These are phyloP conservation scores for Scutellaria barbata DNA, from an alignment of 257 asterid genomes.

Conservation along the genomic window DNA sequence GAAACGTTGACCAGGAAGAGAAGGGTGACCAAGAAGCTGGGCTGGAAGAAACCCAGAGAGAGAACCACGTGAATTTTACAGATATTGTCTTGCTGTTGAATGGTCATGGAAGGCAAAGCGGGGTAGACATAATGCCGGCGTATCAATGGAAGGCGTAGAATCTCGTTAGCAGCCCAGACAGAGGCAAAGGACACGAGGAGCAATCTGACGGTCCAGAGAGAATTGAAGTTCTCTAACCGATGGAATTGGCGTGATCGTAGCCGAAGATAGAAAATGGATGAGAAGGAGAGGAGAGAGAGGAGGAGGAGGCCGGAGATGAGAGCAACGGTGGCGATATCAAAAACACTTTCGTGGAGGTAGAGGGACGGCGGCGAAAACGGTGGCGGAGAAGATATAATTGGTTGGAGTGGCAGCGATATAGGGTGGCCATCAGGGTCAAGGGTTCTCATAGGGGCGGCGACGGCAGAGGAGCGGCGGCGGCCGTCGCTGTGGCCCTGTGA, in stretches of 20 bases:
- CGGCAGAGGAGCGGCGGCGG: slow-evolving; percentile 41
- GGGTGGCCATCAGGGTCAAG: not conserved
- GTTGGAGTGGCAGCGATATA: not conserved
- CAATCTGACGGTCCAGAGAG: slow-evolving; percentile 68
- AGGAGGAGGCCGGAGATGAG: slow-evolving; percentile 47
- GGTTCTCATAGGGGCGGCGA: slow-evolving; percentile 52
- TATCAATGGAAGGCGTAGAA: slow-evolving; percentile 53
- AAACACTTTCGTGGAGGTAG: slow-evolving; percentile 6
- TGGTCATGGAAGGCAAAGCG: slow-evolving; percentile 39
- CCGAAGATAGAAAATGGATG: slow-evolving; percentile 52
- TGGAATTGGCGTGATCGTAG: slow-evolving; percentile 50
- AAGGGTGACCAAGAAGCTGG: slow-evolving; percentile 69
- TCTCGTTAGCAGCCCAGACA: slow-evolving; percentile 59
- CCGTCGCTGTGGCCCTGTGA: slow-evolving; percentile 33
- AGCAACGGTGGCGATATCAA: slow-evolving; percentile 51
- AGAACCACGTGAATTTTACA: slow-evolving; percentile 73
- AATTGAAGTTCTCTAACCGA: slow-evolving; percentile 61
- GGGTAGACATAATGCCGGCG: slow-evolving; percentile 43
- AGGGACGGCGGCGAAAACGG: not conserved
- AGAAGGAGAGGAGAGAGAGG: slow-evolving; percentile 52
- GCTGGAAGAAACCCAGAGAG: slow-evolving; percentile 70
- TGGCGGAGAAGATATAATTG: not conserved
- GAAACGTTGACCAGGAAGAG: slow-evolving; percentile 68
- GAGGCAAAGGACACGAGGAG: slow-evolving; percentile 56
- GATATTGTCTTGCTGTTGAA: slow-evolving; percentile 50